Base-by-base conservation (phyloP, 2,329 filamentous ascomycete genomes). In the Aspergillus felis region DNA sequence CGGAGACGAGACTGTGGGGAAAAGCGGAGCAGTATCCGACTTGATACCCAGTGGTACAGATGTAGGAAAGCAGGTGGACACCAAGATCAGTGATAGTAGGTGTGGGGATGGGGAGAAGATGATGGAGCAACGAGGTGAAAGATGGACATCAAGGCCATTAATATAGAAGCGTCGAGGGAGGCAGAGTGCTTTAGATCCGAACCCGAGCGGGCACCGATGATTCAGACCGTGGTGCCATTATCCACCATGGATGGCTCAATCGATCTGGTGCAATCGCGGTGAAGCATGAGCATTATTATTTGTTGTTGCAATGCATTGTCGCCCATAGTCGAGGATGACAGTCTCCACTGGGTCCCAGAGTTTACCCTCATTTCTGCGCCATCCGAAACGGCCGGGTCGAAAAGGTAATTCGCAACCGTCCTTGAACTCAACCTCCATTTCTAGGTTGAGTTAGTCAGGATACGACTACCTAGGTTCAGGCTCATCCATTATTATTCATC, bases 151-250 rank as follows among this genome's bases (percentile, higher is more conserved):
- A 53, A 49, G 50, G 48, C 53, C 53, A 53, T 58, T 64, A 58
- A 61, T 61, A 64, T 61, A 62, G 28, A 47, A 50, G 42, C 3
- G 20, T 46, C 42, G 25, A 51, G 28, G 50, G 28, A 32, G 28
- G 46, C 28, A 25, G 35, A 50, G 53, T 25, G 22, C 54, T 35
- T 35, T 47, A 7, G 35, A 38, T 49, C 28, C 24, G 42, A 42
- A 46, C 50, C 53, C 49, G 58, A 47, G 32, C 53, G 52, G 20
- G 1, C 8, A 46, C n/a, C 12, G 22, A 20, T 29, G 53, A 54
- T 57, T 52, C 55, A 57, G 51, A 54, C 62, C 59, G 54, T 64
- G 62, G 62, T 52, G 55, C 57, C 57, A 56, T 57, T 59, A 57
- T 64, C 53, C 53, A 64, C 56, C 53, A 53, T 27, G 54, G 54